These are phyloP conservation scores for Cucurbita argyrosperma DNA, from an alignment of 306 rosid species.

Conservation along the genomic window DNA sequence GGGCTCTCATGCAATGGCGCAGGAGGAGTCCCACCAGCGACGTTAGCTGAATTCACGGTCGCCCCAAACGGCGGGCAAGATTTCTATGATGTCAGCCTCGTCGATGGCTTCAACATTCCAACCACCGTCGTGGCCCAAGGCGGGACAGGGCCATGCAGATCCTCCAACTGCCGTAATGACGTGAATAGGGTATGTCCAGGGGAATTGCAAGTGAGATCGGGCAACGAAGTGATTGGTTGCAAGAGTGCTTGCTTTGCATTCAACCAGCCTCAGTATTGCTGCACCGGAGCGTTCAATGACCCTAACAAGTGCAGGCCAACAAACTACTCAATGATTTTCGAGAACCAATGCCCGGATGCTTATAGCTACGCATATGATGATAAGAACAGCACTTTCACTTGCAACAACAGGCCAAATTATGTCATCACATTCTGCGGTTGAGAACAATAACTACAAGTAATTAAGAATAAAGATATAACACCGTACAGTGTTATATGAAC, in stretches of 20 bases:
- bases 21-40: background rate
- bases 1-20: background rate
- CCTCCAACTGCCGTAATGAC: background rate
- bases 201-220: background rate
- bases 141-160: background rate
- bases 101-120: background rate
- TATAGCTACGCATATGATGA: constrained; percentile 53
- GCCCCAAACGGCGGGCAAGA: background rate
- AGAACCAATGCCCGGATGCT: constrained; percentile 42
- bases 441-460: background rate
- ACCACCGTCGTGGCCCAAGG: background rate
- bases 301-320: constrained; percentile 32
- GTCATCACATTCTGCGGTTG: constrained; percentile 42
- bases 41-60: background rate
- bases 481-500: background rate
- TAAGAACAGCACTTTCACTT: constrained; percentile 24
- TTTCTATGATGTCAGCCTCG: background rate
- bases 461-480: background rate
- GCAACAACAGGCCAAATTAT: constrained; percentile 29
- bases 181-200: background rate
- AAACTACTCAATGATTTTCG: constrained; percentile 16
- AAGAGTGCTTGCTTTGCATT: constrained; percentile 50
- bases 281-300: constrained; percentile 8
- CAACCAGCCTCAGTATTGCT: constrained; percentile 26
- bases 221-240: background rate